Evolutionary conservation across 495 filamentous ascomycete genomes (phyloP), one percentile per base, ranked within the genome.

Genomic region (Chaetomium tenue): DNA sequence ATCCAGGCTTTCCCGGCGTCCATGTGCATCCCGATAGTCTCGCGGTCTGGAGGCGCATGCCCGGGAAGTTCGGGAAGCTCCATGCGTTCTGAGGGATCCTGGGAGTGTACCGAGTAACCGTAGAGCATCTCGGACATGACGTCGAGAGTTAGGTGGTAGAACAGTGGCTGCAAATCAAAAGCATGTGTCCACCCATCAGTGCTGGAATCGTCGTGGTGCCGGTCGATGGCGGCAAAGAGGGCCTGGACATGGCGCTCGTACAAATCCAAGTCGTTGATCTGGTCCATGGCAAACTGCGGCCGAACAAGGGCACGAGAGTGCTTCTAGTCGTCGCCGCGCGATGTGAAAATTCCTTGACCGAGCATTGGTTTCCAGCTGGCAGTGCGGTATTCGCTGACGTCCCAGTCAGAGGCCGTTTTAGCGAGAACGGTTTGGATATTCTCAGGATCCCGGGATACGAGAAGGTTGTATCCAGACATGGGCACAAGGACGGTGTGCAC

Each of bases 71-170:
- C 68, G 0, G 70, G 68, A 12, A 69, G 25, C 16, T 62, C 68
- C 44, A 66, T 44, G 25, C 60, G 67, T 53, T 26, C 33, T 9
- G 55, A 37, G 52, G 50, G 28, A 59, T 66, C 66, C 47, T 71
- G 74, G 5, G 76, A 77, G 64, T 76, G 67, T 1, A 77, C 74
- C 16, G 79, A 79, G 58, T 85, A 79, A 5, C 90, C 89, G 58
- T 91, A 88, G 4, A 93, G 77, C 70, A 92, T 89, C 64, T 91
- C 87, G 0, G 88, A 91, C 0, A 87, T 81, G 0, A 87, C 79
- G 70, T 93, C 89, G 11, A 92, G 78, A 0, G 88, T 89, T 50
- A 89, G 68, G n/a, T 74, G 63, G 74, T 84, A 88, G 71, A 92
- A 89, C 6, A 89, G 72, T 1, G 82, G 77, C 70, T 88, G 87